Evolutionary conservation across 2,329 filamentous ascomycete species (phyloP).

Genomic region (Rutstroemia sp.): DNA sequence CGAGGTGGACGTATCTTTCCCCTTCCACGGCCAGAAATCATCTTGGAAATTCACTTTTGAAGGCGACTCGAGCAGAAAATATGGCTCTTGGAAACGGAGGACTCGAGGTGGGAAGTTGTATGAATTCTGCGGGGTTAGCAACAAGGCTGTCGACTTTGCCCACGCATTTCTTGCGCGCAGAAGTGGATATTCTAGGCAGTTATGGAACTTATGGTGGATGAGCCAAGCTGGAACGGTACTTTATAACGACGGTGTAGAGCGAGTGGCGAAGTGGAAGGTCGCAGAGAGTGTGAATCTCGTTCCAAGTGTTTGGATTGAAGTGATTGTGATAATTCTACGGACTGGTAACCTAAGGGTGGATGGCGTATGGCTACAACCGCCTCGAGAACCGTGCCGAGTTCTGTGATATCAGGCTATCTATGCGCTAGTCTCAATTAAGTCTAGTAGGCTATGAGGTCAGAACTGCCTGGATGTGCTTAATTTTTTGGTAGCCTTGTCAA

Average conservation of each 20-base stretch:
- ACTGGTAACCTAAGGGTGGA: no score
- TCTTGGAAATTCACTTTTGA: slow-evolving; percentile 18
- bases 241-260: no score
- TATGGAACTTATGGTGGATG: no score
- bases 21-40: slow-evolving; percentile 44
- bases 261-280: no score
- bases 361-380: no score
- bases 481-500: neutral
- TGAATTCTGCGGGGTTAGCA: neutral
- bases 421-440: neutral
- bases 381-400: no score
- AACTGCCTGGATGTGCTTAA: neutral
- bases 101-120: neutral
- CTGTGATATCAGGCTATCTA: no score
- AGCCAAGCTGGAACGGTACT: no score
- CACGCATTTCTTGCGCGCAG: neutral
- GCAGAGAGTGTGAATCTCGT: no score
- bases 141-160: neutral
- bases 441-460: neutral
- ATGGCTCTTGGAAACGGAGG: neutral
- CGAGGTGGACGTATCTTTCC: slow-evolving; percentile 61
- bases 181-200: no score
- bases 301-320: no score
- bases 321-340: no score
- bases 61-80: neutral